Evolutionary conservation across 2,329 filamentous ascomycete species (phyloP).

Genomic region (Tolypocladium ophioglossoides): DNA sequence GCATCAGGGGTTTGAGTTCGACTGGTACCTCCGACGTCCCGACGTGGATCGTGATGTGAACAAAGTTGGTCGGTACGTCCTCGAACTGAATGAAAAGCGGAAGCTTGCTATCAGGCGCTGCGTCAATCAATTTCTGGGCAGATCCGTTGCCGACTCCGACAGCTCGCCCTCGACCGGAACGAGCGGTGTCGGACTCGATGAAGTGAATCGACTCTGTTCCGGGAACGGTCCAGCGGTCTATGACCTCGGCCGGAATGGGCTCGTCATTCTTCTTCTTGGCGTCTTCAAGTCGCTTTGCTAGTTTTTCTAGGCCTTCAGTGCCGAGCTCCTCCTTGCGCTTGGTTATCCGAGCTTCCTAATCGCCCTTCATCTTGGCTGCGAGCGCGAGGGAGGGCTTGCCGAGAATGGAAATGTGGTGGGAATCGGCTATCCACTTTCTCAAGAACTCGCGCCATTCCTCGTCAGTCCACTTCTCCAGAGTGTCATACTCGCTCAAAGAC

Average conservation of each 20-base stretch:
- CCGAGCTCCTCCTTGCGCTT: conserved; percentile 72
- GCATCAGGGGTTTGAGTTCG: conserved; percentile 74
- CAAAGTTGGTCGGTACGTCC: conserved; percentile 86
- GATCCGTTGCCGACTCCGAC: conserved; percentile 57
- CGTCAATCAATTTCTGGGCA: conserved; percentile 68
- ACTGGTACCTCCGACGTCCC: conserved; percentile 68
- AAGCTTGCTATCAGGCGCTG: conserved; percentile 46
- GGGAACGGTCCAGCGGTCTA: conserved; percentile 75
- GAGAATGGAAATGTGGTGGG: conserved; percentile 77
- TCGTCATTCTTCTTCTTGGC: conserved; percentile 85
- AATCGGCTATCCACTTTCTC: conserved; percentile 74
- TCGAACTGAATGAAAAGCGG: conserved; percentile 96
- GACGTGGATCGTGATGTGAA: conserved; percentile 71
- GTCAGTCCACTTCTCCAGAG: conserved; percentile 70
- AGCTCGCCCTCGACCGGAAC: conserved; percentile 65
- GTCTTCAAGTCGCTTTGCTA: conserved; percentile 65
- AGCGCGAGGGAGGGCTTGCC: conserved; percentile 76
- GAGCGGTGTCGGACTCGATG: conserved; percentile 76
- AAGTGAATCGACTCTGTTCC: conserved; percentile 89
- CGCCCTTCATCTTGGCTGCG: conserved; percentile 68
- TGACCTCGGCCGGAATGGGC: conserved; percentile 70
- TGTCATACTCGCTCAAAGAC: conserved; percentile 50
- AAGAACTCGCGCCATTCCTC: conserved; percentile 75
- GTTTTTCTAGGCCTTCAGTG: conserved; percentile 64
- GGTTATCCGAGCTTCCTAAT: conserved; percentile 69